Percentiles rank a stretch among this genome's conserved stretches.
These are phyloP conservation scores for Cryptomeria japonica DNA, from an alignment of 75 land plant species.

Conservation along the genomic window DNA sequence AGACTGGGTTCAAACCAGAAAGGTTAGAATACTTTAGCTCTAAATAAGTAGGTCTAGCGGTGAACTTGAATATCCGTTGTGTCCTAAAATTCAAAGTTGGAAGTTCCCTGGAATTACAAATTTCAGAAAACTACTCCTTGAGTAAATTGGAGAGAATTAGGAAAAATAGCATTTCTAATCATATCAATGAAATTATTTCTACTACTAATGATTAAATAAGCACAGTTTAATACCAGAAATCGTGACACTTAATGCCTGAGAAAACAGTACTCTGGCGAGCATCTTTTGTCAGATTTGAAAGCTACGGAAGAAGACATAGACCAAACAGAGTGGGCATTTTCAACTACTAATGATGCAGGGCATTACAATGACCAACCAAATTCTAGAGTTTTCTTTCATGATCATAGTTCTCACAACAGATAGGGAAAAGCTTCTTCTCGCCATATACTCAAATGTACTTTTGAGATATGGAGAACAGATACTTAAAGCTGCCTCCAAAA, in stretches of 20 bases:
- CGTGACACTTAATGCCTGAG: not conserved
- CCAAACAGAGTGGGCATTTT: too few relatives aligned
- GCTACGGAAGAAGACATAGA: conserved; percentile 39
- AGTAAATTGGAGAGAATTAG: not conserved
- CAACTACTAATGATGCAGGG: too few relatives aligned
- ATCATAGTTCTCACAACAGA: conserved; percentile 53
- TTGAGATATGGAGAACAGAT: conserved; percentile 68
- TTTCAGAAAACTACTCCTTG: conserved; percentile 34
- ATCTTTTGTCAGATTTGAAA: conserved; percentile 52
- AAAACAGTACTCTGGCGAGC: conserved; percentile 74
- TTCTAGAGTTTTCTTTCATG: conserved; percentile 48
- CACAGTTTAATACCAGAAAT: not conserved
- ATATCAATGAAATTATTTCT: not conserved
- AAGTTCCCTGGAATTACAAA: conserved; percentile 83
- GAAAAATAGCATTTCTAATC: not conserved
- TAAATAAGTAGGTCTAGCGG: conserved; percentile 57
- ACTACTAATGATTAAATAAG: not conserved
- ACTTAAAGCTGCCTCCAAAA: conserved; percentile 63
- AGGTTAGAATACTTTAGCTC: too few relatives aligned
- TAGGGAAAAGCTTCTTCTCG: conserved; percentile 63
- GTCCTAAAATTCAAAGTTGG: conserved; percentile 71
- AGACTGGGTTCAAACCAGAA: too few relatives aligned
- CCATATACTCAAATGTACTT: conserved; percentile 74
- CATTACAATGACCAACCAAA: too few relatives aligned
- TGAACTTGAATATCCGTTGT: conserved; percentile 80